phyloP scores from a whole-genome alignment of 371 early-diverging fungal species.

The Lichtheimia ornata region DNA sequence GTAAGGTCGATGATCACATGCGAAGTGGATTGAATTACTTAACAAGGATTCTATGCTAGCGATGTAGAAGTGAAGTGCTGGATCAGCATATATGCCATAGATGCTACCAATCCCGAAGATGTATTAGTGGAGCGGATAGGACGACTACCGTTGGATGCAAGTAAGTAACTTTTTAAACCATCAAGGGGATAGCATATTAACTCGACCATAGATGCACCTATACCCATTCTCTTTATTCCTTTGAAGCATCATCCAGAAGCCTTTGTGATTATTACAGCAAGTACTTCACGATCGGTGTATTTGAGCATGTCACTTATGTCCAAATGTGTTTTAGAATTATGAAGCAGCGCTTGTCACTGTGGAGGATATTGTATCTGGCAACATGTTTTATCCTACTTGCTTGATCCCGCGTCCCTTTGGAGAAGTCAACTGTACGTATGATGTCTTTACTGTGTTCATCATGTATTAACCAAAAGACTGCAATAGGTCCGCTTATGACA shows the following conservation, averaged over 20 bases:
- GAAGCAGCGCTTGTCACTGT: conserved; percentile 11
- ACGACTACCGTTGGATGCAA: conserved; percentile 34
- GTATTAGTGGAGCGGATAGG: conserved; percentile 34
- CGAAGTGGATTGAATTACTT: background rate
- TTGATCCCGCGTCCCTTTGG: conserved; percentile 23
- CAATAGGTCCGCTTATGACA: conserved; percentile 33
- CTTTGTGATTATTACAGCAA: conserved; percentile 39
- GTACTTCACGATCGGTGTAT: background rate
- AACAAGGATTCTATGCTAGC: conserved; percentile 10
- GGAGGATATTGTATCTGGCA: conserved; percentile 32
- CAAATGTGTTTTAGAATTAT: conserved; percentile 1
- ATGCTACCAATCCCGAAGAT: conserved; percentile 28
- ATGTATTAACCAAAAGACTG: background rate
- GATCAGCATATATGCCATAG: conserved; percentile 30
- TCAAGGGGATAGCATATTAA: background rate
- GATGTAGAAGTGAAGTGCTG: conserved; percentile 41
- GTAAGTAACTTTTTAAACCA: conserved; percentile 13
- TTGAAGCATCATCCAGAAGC: conserved; percentile 31
- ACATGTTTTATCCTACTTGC: conserved; percentile 32
- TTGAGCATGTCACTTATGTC: background rate
- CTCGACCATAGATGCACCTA: conserved; percentile 26
- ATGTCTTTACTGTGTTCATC: too few relatives aligned
- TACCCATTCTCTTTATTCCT: conserved; percentile 41
- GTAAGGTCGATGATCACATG: conserved; percentile 15
- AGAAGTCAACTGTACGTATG: conserved; percentile 21